phyloP scores from a whole-genome alignment of 2,329 filamentous ascomycete species.

The Thielaviopsis ethacetica region DNA sequence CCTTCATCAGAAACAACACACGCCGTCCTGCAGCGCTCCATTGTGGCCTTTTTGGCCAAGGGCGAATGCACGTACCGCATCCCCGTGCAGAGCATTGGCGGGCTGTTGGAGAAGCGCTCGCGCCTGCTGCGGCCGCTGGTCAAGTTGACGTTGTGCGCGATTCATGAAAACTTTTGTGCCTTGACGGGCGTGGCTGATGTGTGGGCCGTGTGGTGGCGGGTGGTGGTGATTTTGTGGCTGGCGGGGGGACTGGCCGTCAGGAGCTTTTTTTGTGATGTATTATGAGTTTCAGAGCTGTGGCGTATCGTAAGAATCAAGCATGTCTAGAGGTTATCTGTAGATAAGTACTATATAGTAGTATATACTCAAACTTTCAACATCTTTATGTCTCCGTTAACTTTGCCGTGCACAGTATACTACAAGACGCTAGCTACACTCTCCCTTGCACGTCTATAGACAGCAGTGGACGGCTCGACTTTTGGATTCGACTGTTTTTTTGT shows the following conservation, averaged over 20 bases:
- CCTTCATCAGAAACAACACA: background rate
- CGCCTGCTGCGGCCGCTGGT: background rate
- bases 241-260: background rate
- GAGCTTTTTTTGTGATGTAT: background rate
- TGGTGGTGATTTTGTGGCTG: constrained; percentile 5
- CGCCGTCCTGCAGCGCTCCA: constrained; percentile 2
- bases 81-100: constrained; percentile 6
- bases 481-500: background rate
- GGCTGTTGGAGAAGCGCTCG: constrained; percentile 3
- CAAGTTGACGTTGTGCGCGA: background rate
- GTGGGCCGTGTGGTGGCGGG: background rate
- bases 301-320: background rate
- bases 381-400: no score
- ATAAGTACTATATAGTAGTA: no score
- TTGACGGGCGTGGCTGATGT: background rate
- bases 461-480: background rate
- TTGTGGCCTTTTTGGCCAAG: constrained; percentile 2
- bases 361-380: no score
- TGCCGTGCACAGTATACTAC: no score
- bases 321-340: background rate
- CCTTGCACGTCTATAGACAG: background rate
- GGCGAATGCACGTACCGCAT: background rate
- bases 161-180: background rate
- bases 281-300: background rate
- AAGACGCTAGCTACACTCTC: no score